These are phyloP conservation scores for Diutina neorugosa DNA, from an alignment of 1,139 yeast genomes.

Conservation along the genomic window DNA sequence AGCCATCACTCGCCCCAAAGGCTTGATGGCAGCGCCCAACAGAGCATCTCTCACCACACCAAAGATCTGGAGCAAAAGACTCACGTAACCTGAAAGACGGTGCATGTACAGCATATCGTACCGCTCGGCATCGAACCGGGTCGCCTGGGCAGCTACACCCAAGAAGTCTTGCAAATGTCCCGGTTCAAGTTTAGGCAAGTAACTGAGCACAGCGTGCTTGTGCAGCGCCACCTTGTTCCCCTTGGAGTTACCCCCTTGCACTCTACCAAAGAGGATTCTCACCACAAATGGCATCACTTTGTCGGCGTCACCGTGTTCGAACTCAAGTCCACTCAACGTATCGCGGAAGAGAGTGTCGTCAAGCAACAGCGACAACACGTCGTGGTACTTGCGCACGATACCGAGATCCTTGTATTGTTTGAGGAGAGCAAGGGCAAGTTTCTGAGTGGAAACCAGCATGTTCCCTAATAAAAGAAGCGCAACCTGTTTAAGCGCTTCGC, in stretches of 20 bases:
- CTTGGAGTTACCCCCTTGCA: constrained; percentile 33
- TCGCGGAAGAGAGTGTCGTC: constrained; percentile 83
- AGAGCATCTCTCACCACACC: not conserved
- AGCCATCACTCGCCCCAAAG: not conserved
- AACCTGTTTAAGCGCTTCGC: not conserved
- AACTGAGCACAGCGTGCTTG: not conserved
- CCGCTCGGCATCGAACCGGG: not conserved
- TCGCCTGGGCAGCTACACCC: not conserved
- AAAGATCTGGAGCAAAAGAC: not conserved
- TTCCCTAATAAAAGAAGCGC: not conserved
- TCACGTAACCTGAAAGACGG: not conserved
- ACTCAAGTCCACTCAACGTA: constrained; percentile 28
- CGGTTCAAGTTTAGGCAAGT: not conserved
- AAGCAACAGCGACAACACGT: constrained; percentile 58
- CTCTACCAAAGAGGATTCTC: constrained; percentile 78
- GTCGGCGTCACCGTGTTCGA: constrained; percentile 50
- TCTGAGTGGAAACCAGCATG: not conserved
- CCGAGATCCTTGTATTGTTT: not conserved
- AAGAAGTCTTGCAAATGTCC: not conserved
- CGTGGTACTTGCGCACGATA: constrained; percentile 50
- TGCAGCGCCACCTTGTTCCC: not conserved
- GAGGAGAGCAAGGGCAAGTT: not conserved
- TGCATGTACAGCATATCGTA: not conserved
- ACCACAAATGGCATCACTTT: constrained; percentile 60
- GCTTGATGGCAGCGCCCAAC: not conserved